Evolutionary conservation across 768 basidiomycete genomes (phyloP), one percentile per base, ranked within the genome.

Genomic region (Scleroderma citrinum): DNA sequence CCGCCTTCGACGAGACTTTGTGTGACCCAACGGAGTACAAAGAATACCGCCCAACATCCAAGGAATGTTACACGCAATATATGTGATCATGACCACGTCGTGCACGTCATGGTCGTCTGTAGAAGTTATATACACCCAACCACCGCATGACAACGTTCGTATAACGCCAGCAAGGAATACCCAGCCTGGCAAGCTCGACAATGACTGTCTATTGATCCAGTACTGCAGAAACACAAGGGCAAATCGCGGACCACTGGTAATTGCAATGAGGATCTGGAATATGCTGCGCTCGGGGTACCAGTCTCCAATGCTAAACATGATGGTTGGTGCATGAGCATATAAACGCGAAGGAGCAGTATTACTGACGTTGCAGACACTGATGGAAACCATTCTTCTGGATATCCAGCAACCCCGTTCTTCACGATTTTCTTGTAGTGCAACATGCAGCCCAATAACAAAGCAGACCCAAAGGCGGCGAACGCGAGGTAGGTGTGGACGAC

Each of bases 81-180:
- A 95, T 45, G 76, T 64, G 51, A 94, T 82, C 92, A 95, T 95
- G 61, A 83, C 80, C 32, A 92, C 67, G 62, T 95, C 92, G 67
- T 95, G 92, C 13, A 74, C 72, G 59, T 87, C 85, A 56, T 91
- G 89, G 67, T 87, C 77, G 61, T 94, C 92, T 45, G 70, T 80
- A 2, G 87, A 88, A 0, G 92, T 93, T 59, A 94, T 81, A 58
- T 83, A 95, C 24, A 93, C 89, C 92, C 92, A 95, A 23, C 92
- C 91, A 29, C 89, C 92, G 58, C 92, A 94, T 3, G 80, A 75
- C 29, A 94, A 64, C 0, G 92, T 92, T 50, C 92, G 74, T 16
- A 87, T 61, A 19, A 91, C 54, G 0, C 90, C 90, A 34, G 74
- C 68, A 8, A 80, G 56, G 31, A 85, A 76, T 17, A 91, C 70